Evolutionary conservation across 768 basidiomycete genomes (phyloP).

Genomic region (Suillus cothurnatus): DNA sequence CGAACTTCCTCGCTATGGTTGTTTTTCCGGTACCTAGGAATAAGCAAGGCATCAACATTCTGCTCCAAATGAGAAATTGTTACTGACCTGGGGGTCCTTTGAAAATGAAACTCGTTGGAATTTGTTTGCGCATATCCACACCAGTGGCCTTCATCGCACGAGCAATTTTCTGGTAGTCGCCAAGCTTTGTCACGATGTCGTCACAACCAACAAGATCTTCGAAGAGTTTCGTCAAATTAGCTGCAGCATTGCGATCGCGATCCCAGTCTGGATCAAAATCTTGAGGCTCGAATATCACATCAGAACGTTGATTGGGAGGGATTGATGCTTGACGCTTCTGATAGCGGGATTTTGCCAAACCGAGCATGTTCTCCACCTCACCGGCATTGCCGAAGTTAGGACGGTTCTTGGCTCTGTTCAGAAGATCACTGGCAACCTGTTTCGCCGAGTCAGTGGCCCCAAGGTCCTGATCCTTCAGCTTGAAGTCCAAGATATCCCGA

Average conservation of each 20-base stretch:
- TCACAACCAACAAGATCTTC: slow-evolving; percentile 65
- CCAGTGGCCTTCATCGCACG: slow-evolving; percentile 41
- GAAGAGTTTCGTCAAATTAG: slow-evolving; percentile 58
- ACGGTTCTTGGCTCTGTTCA: slow-evolving; percentile 38
- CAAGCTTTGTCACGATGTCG: slow-evolving; percentile 49
- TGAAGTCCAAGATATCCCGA: slow-evolving; percentile 50
- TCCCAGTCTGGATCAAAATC: slow-evolving; percentile 68
- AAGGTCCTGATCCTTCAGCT: slow-evolving; percentile 60
- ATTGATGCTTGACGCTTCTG: slow-evolving; percentile 39
- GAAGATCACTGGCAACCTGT: slow-evolving; percentile 50
- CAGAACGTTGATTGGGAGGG: slow-evolving; percentile 21
- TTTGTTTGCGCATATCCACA: slow-evolving; percentile 49
- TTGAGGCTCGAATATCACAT: slow-evolving; percentile 39
- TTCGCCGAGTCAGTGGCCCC: slow-evolving; percentile 58
- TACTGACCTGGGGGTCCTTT: slow-evolving; percentile 68
- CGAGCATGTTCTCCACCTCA: slow-evolving; percentile 62
- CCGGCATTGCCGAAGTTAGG: slow-evolving; percentile 71
- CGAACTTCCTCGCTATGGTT: slow-evolving; percentile 62
- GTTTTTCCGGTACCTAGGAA: slow-evolving; percentile 63
- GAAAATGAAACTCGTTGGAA: slow-evolving; percentile 70
- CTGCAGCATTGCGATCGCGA: slow-evolving; percentile 46
- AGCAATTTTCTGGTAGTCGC: slow-evolving; percentile 53
- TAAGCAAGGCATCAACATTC: background rate
- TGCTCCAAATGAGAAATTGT: slow-evolving; percentile 12
- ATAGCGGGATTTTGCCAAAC: slow-evolving; percentile 50